These are phyloP conservation scores for Alternaria atra DNA, from an alignment of 2,329 filamentous ascomycete species.

Conservation along the genomic window DNA sequence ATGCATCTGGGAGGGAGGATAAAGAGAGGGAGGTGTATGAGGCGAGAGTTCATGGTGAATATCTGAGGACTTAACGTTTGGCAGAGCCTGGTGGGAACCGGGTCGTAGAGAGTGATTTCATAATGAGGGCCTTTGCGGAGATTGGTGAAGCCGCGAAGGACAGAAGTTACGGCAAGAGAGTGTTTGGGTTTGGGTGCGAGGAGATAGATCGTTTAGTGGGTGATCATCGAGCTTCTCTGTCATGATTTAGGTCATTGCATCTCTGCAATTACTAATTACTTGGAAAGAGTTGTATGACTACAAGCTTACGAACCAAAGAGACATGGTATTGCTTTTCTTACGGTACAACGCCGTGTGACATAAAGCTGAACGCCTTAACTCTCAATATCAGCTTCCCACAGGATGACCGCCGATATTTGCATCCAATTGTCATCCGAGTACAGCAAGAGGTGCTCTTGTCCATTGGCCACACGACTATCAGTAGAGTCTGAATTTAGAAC, in stretches of 20 bases:
- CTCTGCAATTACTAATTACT: no score
- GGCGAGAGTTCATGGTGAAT: background rate
- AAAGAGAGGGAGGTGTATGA: background rate
- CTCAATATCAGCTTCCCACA: background rate
- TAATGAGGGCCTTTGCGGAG: no score
- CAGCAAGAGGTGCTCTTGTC: background rate
- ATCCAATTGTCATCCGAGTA: background rate
- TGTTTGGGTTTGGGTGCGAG: no score
- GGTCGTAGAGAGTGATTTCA: no score
- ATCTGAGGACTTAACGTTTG: background rate
- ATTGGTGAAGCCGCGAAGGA: no score
- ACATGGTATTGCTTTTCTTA: background rate
- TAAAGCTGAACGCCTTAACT: background rate
- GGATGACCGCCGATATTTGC: background rate
- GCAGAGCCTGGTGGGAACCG: no score
- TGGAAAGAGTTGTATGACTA: background rate
- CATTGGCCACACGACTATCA: background rate
- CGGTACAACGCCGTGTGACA: background rate
- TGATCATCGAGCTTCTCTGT: no score
- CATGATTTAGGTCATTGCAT: no score
- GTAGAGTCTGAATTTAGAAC: background rate
- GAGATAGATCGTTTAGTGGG: no score
- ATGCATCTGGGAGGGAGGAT: background rate
- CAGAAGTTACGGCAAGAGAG: no score
- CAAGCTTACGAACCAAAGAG: background rate